Evolutionary conservation across 179 eudicot genomes (phyloP).

Genomic region (Beta macrorhiza): DNA sequence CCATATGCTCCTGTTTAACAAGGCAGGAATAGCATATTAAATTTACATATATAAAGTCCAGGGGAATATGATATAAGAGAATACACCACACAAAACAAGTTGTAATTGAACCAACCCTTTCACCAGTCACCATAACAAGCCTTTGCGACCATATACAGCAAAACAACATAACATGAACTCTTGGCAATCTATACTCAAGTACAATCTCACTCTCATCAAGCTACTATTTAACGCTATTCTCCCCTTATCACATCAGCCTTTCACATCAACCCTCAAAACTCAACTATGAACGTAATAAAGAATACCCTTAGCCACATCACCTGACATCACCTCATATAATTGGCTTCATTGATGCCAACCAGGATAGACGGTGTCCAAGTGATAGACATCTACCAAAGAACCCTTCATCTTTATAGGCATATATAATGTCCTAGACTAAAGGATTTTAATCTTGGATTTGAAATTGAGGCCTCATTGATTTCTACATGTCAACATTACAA

Average conservation of each 20-base stretch:
- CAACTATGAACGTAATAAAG: background rate
- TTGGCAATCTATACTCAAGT: background rate
- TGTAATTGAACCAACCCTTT: background rate
- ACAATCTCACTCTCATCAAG: background rate
- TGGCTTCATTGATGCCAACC: background rate
- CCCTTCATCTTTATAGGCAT: background rate
- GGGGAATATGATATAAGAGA: background rate
- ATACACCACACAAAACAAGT: background rate
- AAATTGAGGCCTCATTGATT: background rate
- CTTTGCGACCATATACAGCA: background rate
- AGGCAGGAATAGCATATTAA: constrained; percentile 4
- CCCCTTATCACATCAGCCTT: background rate
- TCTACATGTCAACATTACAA: background rate
- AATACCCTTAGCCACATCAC: background rate
- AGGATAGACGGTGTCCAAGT: too few species aligned
- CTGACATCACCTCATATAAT: background rate
- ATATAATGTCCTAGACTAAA: background rate
- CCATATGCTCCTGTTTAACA: constrained; percentile 70
- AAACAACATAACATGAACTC: background rate
- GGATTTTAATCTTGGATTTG: background rate
- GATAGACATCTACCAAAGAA: too few species aligned
- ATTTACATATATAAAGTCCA: background rate
- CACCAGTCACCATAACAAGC: background rate
- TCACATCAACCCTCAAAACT: constrained; percentile 5
- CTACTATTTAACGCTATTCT: background rate